These are phyloP conservation scores for Ceratocystis albifundus DNA, from an alignment of 2,329 filamentous ascomycete genomes.

Conservation along the genomic window DNA sequence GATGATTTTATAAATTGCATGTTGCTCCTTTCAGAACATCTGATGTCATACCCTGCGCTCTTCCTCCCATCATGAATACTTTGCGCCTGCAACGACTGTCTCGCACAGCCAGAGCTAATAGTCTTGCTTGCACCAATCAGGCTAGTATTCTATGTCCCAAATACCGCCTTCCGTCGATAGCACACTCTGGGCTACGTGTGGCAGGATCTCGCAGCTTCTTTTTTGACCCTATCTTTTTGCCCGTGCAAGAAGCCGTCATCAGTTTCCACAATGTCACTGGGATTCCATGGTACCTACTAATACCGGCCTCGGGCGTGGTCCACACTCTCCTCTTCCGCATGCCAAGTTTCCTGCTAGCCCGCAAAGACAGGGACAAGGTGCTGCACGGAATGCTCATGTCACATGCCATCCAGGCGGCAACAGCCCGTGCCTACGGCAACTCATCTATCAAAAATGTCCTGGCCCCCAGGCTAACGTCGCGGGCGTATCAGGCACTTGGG, in stretches of 20 bases:
- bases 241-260: constrained; percentile 36
- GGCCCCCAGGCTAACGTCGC: constrained; percentile 2
- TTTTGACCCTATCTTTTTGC: constrained; percentile 28
- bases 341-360: constrained; percentile 37
- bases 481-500: constrained; percentile 12
- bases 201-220: constrained; percentile 16
- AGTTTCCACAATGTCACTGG: constrained; percentile 35
- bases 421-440: constrained; percentile 27
- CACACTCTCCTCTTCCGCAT: constrained; percentile 38
- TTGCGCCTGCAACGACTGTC: background rate
- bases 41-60: background rate
- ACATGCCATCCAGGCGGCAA: constrained; percentile 26
- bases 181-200: constrained; percentile 2
- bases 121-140: constrained; percentile 2
- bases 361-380: constrained; percentile 26
- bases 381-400: constrained; percentile 24
- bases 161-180: background rate
- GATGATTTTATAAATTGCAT: background rate
- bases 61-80: background rate
- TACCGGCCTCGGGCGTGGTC: constrained; percentile 41
- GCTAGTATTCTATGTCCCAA: background rate
- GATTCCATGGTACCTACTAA: constrained; percentile 43
- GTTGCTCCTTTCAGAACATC: background rate
- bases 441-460: constrained; percentile 28
- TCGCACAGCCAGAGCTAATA: background rate